Evolutionary conservation across 495 filamentous ascomycete genomes (phyloP), one percentile per base, ranked within the genome.

Genomic region (Annulohypoxylon bovei): DNA sequence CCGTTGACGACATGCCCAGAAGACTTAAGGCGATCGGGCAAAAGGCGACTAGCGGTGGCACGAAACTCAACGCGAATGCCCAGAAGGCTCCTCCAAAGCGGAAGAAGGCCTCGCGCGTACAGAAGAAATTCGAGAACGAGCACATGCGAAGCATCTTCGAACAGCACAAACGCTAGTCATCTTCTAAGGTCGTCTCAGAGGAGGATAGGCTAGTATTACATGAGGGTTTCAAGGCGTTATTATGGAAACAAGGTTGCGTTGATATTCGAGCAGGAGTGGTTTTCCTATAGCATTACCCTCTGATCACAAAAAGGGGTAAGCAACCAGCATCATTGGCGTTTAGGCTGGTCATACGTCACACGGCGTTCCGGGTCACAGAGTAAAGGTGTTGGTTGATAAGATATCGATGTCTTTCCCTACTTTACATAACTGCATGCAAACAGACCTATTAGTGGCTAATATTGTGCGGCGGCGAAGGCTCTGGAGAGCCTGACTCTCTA

Each of bases 121-220:
- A 91, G 25, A 96, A 93, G 85, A 74, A 70, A 23, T 90, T 90
- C 40, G 97, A 94, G 50, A 99, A 99, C 75, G 90, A 88, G 32
- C 95, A 99, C 77, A 97, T 99, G 95, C 85, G 84, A 73, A 89
- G 91, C 68, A 87, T 99, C 47, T 81, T 98, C 65, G 90, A 91
- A 80, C 94, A 97, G 75, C 96, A 91, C 78, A 82, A 78, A 72
- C 76, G 78, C 47, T 81, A 72, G 37, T 53, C n/a, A 37, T 4
- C 28, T 39, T 6, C 11, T 27, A 5, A 3, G 4, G 40, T 46
- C 2, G 11, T 1, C 40, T 23, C 16, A 20, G 5, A 20, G 3
- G 50, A 35, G 18, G 12, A 22, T n/a, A 14, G 5, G 7, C 22
- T 6, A 12, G 22, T 7, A n/a, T 33, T 7, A n/a, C 28, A 30